Percentiles rank a stretch among this genome's conserved stretches.
Conservation (phyloP, 306 rosid species). For the Pyrus bretschneideri region DNA sequence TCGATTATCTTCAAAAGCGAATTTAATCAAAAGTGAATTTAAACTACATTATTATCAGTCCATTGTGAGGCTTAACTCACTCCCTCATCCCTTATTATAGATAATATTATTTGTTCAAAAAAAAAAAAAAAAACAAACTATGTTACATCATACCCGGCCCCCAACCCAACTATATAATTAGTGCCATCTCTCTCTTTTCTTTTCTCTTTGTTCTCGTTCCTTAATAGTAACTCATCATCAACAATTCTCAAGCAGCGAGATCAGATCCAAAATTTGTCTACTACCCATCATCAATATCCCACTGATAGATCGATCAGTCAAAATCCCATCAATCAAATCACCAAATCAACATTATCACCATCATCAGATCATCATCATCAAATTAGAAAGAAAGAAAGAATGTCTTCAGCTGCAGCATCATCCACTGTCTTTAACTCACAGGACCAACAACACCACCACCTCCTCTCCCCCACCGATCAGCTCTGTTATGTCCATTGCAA, state of each 20-base stretch:
- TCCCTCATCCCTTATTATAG: too few species aligned
- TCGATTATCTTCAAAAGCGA: fast-evolving
- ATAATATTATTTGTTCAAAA: too few species aligned
- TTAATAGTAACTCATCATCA: slow-evolving; percentile 15
- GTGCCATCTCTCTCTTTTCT: slow-evolving; percentile 4
- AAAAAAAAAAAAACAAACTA: too few species aligned
- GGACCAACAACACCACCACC: slow-evolving; percentile 37
- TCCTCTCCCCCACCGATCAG: slow-evolving; percentile 80
- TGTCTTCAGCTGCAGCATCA: slow-evolving; percentile 12
- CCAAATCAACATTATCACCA: slow-evolving; percentile 12
- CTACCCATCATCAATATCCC: slow-evolving; percentile 31
- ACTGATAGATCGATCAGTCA: slow-evolving; percentile 65
- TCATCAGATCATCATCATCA: not conserved
- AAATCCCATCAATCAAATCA: slow-evolving; percentile 78
- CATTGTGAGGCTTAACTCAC: too few species aligned
- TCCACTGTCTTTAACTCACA: slow-evolving; percentile 63
- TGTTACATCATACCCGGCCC: slow-evolving; percentile 1
- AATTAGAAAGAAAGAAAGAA: not conserved
- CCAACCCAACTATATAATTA: slow-evolving; percentile 1
- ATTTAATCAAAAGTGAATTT: fast-evolving
- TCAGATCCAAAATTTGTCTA: slow-evolving; percentile 34
- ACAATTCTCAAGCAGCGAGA: slow-evolving; percentile 33
- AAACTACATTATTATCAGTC: too few species aligned
- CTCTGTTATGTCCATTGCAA: slow-evolving; percentile 97
- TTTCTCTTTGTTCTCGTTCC: slow-evolving; percentile 3